Percentiles rank a stretch among this genome's conserved stretches.
These are phyloP conservation scores for Phytophthora vignae DNA, from an alignment of 352 stramenopile genomes.

Conservation along the genomic window DNA sequence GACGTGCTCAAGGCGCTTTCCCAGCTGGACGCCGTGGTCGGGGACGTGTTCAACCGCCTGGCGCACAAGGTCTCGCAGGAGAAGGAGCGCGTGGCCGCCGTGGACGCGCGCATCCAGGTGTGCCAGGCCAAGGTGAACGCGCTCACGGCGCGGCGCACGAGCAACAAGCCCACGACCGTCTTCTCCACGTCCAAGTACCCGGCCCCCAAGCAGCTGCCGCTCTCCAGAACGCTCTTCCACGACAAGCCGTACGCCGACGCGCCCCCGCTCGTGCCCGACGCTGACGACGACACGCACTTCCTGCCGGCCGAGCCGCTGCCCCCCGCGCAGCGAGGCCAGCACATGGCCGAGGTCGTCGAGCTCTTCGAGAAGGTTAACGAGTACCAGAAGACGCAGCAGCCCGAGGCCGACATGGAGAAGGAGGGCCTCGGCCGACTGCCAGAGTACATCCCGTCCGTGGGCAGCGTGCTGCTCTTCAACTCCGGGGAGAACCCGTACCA, in stretches of 20 bases:
- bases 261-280: conserved; percentile 71
- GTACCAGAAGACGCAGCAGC: conserved; percentile 74
- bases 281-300: conserved; percentile 85
- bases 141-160: conserved; percentile 78
- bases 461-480: conserved; percentile 88
- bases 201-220: conserved; percentile 70
- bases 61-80: conserved; percentile 80
- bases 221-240: conserved; percentile 81
- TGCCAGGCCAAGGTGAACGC: conserved; percentile 89
- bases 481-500: conserved; percentile 91
- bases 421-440: conserved; percentile 81
- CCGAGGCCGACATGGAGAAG: conserved; percentile 86
- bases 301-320: conserved; percentile 78
- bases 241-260: conserved; percentile 87
- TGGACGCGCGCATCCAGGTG: conserved; percentile 78
- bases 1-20: conserved; percentile 88
- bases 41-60: conserved; percentile 86
- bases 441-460: conserved; percentile 85
- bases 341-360: conserved; percentile 86
- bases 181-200: conserved; percentile 91
- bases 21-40: conserved; percentile 85
- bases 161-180: conserved; percentile 90
- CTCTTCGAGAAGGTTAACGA: conserved; percentile 88
- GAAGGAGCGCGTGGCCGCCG: conserved; percentile 77
- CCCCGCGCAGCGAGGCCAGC: conserved; percentile 72